Base-by-base conservation (phyloP, 2,329 filamentous ascomycete genomes). In the Elsinoe batatas region DNA sequence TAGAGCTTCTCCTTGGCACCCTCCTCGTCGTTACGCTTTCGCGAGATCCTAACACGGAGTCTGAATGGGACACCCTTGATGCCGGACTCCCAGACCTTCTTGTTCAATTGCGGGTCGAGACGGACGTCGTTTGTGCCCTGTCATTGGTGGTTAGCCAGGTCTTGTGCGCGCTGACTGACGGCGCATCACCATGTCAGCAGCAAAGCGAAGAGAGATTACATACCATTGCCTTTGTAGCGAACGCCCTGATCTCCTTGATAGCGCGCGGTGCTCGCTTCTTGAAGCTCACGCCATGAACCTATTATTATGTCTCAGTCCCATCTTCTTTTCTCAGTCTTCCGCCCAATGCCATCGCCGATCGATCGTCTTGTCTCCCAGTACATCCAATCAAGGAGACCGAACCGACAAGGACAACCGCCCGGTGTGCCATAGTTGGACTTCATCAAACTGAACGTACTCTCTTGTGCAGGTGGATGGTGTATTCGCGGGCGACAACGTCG, bases 381-480 rank as follows among this genome's bases (percentile, higher is more conserved):
- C 18, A 38, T 33, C 32, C 43, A 56, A 18, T 20, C 15, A 49
- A 51, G 46, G 13, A 33, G 12, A 56, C 43, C n/a, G 50, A n/a
- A 49, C 37, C 20, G 46, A 37, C 12, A 35, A 5, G 4, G 35
- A 15, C 53, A 18, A 37, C 17, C 26, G 7, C 22, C 13, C n/a
- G 15, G 42, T 55, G 53, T 55, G 62, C 73, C 79, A 73, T 78
- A 74, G 72, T 73, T 83, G 81, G 80, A 83, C 80, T 83, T 83
- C 81, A 83, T 80, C 74, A 84, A 83, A 84, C 81, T 81, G 80
- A 82, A 76, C 87, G 75, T 91, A 94, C 88, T 79, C 91, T 87
- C 88, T 95, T 97, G 88, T 98, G 93, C 70, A 98, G 81, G 84
- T 98, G 91, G 81, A 98, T 97, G 78, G 93, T 98, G 85, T 98